Evolutionary conservation across 2,329 filamentous ascomycete species (phyloP).

Genomic region (Xylariaceae sp.): DNA sequence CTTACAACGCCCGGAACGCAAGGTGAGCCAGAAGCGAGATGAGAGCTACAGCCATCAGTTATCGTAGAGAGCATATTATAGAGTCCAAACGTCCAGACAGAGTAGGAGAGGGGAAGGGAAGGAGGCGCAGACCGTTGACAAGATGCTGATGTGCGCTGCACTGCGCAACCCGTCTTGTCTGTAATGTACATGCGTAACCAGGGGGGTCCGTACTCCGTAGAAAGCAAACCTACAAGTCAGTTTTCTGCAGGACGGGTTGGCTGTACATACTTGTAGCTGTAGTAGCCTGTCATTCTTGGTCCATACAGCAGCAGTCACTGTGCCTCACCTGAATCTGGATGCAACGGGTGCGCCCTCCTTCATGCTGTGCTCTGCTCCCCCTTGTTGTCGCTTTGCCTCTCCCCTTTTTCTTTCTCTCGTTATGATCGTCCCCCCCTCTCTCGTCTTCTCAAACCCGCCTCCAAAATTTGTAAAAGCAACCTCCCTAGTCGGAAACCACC

Average conservation of each 20-base stretch:
- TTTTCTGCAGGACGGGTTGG: conserved; percentile 9
- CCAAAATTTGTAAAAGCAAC: neutral
- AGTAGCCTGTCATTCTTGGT: conserved; percentile 1
- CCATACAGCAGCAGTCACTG: conserved; percentile 4
- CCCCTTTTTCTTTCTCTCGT: neutral
- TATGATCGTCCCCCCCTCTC: neutral
- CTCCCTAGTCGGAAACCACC: neutral
- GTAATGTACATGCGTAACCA: too few species aligned
- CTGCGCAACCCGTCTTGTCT: too few species aligned
- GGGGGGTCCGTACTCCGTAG: neutral
- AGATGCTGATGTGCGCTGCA: too few species aligned
- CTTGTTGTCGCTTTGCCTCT: conserved; percentile 1
- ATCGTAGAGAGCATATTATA: conserved; percentile 9
- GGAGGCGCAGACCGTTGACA: neutral
- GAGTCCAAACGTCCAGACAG: too few species aligned
- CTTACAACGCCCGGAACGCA: conserved; percentile 5
- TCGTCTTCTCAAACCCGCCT: neutral
- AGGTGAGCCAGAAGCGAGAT: conserved; percentile 18
- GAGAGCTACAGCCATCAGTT: neutral
- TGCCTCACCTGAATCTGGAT: conserved; percentile 14
- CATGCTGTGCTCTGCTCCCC: neutral
- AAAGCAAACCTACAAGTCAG: conserved; percentile 3
- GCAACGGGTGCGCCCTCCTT: conserved; percentile 11
- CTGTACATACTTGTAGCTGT: neutral
- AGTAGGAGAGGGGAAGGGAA: too few species aligned